Percentiles rank a stretch among this genome's conserved stretches.
Evolutionary conservation across 2,329 filamentous ascomycete species (phyloP).

Genomic region (Ambrosiella cleistominuta): DNA sequence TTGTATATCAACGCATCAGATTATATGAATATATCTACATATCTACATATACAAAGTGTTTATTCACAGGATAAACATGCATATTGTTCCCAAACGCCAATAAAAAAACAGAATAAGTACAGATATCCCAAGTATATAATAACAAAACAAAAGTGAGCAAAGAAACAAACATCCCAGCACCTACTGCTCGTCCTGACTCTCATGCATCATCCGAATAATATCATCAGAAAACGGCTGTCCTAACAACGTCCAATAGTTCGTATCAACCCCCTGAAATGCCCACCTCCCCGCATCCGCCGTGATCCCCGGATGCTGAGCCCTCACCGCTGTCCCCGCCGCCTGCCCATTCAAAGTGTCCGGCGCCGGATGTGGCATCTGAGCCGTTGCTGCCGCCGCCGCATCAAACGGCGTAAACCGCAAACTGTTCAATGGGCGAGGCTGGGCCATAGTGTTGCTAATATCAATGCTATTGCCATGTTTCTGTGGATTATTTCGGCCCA

Average conservation of each 20-base stretch:
- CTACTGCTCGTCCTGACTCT: background rate
- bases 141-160: too few species aligned
- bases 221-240: slow-evolving; percentile 13
- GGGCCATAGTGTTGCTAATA: too few species aligned
- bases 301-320: slow-evolving; percentile 15
- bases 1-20: too few species aligned
- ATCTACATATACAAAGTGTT: too few species aligned
- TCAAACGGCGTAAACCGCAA: background rate
- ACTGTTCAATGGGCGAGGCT: too few species aligned
- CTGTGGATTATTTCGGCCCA: background rate
- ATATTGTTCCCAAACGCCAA: too few species aligned
- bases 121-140: too few species aligned
- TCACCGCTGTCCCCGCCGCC: background rate
- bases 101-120: too few species aligned
- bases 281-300: slow-evolving; percentile 22
- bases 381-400: background rate
- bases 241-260: slow-evolving; percentile 21
- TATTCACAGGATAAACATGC: too few species aligned
- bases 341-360: background rate
- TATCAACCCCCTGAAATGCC: slow-evolving; percentile 26
- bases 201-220: slow-evolving; percentile 7
- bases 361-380: too few species aligned
- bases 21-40: too few species aligned
- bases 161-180: too few species aligned
- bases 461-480: background rate